phyloP scores from a whole-genome alignment of 306 rosid genomes.

The Cicer bijugum region DNA sequence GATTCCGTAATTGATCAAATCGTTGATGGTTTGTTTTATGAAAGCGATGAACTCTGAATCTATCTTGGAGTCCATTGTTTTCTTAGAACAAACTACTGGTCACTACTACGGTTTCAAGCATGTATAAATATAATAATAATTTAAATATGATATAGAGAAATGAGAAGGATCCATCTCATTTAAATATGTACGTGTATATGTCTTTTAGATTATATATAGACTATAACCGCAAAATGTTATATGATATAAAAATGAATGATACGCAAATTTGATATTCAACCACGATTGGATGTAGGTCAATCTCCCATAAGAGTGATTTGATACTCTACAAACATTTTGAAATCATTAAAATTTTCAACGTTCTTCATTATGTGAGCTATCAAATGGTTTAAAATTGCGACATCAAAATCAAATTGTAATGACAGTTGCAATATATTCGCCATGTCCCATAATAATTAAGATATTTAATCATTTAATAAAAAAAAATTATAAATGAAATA shows the following conservation, averaged over 20 bases:
- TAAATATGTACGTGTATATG: neutral
- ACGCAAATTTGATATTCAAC: neutral
- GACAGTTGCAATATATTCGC: too few species aligned
- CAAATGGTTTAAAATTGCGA: too few species aligned
- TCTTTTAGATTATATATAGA: neutral
- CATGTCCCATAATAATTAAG: too few species aligned
- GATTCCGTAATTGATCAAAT: conserved; percentile 83
- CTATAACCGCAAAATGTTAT: conserved; percentile 1
- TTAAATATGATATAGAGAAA: too few species aligned
- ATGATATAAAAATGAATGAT: conserved; percentile 1
- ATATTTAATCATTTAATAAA: too few species aligned
- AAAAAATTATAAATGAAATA: too few species aligned
- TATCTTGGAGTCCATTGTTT: too few species aligned
- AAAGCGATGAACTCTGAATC: conserved; percentile 56
- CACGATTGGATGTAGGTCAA: neutral
- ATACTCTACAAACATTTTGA: neutral
- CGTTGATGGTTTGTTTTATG: conserved; percentile 87
- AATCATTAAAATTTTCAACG: neutral
- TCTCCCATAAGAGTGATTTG: neutral
- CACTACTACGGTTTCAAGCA: neutral
- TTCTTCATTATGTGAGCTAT: neutral
- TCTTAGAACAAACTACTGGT: neutral
- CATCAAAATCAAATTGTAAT: too few species aligned
- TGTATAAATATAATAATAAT: conserved; percentile 3
- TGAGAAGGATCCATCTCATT: neutral